A percentile compares a stretch with the other conserved stretches of the same genome.
Evolutionary conservation across 2,329 filamentous ascomycete genomes (phyloP).

Genomic region (Diplodia seriata): DNA sequence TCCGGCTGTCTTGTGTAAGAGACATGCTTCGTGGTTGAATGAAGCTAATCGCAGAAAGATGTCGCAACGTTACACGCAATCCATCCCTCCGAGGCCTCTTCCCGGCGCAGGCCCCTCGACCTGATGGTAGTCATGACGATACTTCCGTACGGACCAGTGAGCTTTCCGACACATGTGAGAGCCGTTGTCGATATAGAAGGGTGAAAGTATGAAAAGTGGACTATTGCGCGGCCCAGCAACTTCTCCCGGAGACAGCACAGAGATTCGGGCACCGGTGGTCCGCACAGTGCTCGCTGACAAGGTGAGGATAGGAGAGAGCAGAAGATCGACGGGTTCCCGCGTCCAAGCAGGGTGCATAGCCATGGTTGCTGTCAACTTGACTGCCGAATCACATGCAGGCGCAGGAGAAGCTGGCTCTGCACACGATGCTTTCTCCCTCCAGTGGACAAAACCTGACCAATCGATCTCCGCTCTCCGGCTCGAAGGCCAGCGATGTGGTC

Average conservation of each 20-base stretch:
- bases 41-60: background rate
- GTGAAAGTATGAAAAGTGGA: constrained; percentile 18
- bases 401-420: background rate
- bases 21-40: background rate
- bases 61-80: background rate
- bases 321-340: background rate
- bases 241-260: background rate
- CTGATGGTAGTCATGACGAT: background rate
- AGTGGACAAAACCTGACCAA: background rate
- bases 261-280: background rate
- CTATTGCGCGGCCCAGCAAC: background rate
- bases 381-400: background rate
- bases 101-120: background rate
- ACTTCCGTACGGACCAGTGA: background rate
- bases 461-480: background rate
- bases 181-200: background rate
- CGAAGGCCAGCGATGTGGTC: background rate
- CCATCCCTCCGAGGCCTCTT: background rate
- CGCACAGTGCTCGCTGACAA: background rate
- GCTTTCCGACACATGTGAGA: background rate
- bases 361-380: background rate
- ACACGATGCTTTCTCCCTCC: background rate
- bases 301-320: background rate
- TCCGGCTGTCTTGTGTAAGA: background rate
- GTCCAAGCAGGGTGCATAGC: background rate